These are phyloP conservation scores for Clohesyomyces aquaticus DNA, from an alignment of 495 filamentous ascomycete species.

Conservation along the genomic window DNA sequence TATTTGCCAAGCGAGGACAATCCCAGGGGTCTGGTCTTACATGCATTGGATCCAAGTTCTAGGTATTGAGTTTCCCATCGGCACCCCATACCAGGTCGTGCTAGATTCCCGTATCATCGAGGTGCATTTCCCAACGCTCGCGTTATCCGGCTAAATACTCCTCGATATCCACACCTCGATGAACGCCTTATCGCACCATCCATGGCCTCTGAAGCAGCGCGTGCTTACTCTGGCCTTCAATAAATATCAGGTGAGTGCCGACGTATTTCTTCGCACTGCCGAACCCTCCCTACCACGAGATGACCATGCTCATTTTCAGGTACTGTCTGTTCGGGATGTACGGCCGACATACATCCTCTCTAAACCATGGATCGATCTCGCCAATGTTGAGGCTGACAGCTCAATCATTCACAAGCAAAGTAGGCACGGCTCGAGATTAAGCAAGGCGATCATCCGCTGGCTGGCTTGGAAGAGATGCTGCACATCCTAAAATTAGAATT, in stretches of 20 bases:
- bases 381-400: constrained; percentile 23
- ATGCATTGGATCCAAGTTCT: constrained; percentile 24
- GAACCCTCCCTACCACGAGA: neutral
- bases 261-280: neutral
- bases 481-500: constrained; percentile 22
- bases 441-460: constrained; percentile 14
- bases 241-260: neutral
- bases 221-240: neutral
- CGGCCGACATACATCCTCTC: neutral
- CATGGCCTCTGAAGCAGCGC: neutral
- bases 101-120: constrained; percentile 2
- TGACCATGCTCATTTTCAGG: neutral
- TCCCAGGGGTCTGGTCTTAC: constrained; percentile 20
- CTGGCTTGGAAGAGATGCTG: neutral
- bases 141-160: constrained; percentile 34
- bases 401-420: constrained; percentile 4
- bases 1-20: neutral
- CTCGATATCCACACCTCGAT: neutral
- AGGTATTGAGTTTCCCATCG: neutral
- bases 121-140: constrained; percentile 4
- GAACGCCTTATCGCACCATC: constrained; percentile 11
- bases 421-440: constrained; percentile 31
- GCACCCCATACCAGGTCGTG: constrained; percentile 2
- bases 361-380: neutral
- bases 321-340: neutral